Conservation (phyloP, 2,329 filamentous ascomycete species). For the Juglanconis oblonga region DNA sequence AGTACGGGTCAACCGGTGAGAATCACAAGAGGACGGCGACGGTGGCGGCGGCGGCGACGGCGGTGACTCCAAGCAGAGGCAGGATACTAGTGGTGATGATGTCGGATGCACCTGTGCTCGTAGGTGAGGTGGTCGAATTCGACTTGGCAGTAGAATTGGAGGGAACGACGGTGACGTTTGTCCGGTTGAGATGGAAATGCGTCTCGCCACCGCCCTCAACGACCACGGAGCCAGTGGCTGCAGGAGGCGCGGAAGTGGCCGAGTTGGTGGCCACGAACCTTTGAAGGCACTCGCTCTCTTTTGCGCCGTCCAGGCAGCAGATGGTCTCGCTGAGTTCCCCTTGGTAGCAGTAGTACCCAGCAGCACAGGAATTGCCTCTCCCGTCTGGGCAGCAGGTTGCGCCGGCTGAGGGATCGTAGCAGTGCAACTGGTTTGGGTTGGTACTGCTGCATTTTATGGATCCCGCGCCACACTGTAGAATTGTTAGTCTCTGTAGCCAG, state of each 20-base stretch:
- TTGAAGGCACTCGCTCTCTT: constrained; percentile 52
- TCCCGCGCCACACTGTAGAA: constrained; percentile 41
- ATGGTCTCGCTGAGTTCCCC: constrained; percentile 49
- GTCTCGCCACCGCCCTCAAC: not conserved
- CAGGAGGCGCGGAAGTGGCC: constrained; percentile 37
- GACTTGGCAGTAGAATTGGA: constrained; percentile 15
- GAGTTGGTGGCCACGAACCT: constrained; percentile 22
- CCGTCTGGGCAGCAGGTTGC: constrained; percentile 57
- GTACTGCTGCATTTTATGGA: constrained; percentile 48
- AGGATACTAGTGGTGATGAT: constrained; percentile 29
- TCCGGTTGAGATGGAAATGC: not conserved
- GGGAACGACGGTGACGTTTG: constrained; percentile 13
- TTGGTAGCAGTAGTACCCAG: constrained; percentile 61
- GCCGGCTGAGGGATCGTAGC: constrained; percentile 50
- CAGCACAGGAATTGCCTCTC: constrained; percentile 58
- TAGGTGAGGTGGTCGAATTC: constrained; percentile 21
- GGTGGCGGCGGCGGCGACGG: constrained; percentile 20
- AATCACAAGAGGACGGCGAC: not conserved
- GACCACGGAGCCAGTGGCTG: constrained; percentile 27
- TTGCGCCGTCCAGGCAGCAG: constrained; percentile 58
- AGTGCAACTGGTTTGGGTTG: constrained; percentile 50
- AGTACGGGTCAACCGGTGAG: not conserved
- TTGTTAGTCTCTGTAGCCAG: not conserved
- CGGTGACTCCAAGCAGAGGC: constrained; percentile 25
- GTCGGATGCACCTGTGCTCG: constrained; percentile 28